phyloP scores from a whole-genome alignment of 139 green algal species.

The Coelastrella sp. region DNA sequence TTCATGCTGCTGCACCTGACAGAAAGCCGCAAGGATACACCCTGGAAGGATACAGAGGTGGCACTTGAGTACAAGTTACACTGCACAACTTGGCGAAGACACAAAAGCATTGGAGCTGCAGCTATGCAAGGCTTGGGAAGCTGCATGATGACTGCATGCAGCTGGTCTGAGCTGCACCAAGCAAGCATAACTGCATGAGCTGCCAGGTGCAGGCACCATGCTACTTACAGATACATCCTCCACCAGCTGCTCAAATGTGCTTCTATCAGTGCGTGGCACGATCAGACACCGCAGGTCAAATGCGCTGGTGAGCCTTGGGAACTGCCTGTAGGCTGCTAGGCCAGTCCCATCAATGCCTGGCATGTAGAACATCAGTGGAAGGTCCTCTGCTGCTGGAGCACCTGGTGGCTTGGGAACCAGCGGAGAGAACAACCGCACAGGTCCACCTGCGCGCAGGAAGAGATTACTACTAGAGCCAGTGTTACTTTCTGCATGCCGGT shows the following conservation, averaged over 20 bases:
- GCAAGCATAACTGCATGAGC: no score
- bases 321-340: slow-evolving; percentile 80
- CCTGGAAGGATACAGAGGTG: no score
- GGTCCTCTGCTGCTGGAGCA: slow-evolving; percentile 24
- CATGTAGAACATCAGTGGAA: slow-evolving; percentile 87
- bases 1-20: no score
- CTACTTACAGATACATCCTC: slow-evolving; percentile 56
- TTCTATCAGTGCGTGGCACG: slow-evolving; percentile 78
- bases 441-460: slow-evolving; percentile 19
- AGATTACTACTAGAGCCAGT: no score
- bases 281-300: slow-evolving; percentile 86
- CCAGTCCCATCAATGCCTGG: slow-evolving; percentile 62
- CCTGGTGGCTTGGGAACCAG: slow-evolving; percentile 32
- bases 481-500: no score
- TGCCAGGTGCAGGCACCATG: neutral
- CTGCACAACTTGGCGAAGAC: no score
- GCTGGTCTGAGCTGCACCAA: no score
- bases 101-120: no score
- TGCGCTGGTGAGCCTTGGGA: slow-evolving; percentile 65
- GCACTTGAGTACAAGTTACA: no score
- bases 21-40: no score
- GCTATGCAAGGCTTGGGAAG: no score
- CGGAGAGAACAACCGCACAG: slow-evolving; percentile 52
- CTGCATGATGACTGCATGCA: no score
- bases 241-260: slow-evolving; percentile 76